phyloP scores from a whole-genome alignment of 306 rosid species.

The Lotus japonicus region DNA sequence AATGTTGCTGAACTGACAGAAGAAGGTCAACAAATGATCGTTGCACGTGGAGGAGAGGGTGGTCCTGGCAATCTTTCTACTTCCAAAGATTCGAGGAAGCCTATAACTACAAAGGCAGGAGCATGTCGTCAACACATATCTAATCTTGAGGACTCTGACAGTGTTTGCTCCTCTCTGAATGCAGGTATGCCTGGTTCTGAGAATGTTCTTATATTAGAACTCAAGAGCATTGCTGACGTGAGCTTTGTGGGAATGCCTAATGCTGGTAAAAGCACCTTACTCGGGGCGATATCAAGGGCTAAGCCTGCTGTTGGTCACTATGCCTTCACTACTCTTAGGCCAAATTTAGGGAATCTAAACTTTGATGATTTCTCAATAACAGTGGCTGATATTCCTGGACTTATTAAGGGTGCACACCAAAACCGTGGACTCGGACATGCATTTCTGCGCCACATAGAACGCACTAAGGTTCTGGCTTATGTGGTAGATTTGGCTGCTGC shows the following conservation, averaged over 20 bases:
- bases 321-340: conserved; percentile 90
- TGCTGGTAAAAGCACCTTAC: conserved; percentile 95
- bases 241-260: conserved; percentile 96
- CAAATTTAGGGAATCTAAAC: conserved; percentile 83
- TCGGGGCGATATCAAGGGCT: conserved; percentile 84
- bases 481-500: conserved; percentile 86
- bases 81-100: conserved; percentile 42
- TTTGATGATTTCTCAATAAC: conserved; percentile 78
- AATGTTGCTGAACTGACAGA: conserved; percentile 74
- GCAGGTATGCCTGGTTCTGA: conserved; percentile 65
- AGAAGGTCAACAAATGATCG: conserved; percentile 57
- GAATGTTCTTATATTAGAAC: conserved; percentile 66
- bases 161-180: conserved; percentile 31
- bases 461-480: conserved; percentile 77
- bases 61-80: conserved; percentile 56
- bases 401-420: conserved; percentile 86
- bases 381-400: conserved; percentile 92
- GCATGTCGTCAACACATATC: conserved; percentile 10
- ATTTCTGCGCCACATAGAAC: conserved; percentile 88
- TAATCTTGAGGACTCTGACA: conserved; percentile 26
- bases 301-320: conserved; percentile 81
- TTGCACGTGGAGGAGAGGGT: conserved; percentile 81
- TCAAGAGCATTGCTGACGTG: conserved; percentile 91
- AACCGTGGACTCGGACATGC: conserved; percentile 88
- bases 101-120: conserved; percentile 12